Evolutionary conservation across 352 stramenopile species (phyloP).

Genomic region (Globisporangium carolinianum): DNA sequence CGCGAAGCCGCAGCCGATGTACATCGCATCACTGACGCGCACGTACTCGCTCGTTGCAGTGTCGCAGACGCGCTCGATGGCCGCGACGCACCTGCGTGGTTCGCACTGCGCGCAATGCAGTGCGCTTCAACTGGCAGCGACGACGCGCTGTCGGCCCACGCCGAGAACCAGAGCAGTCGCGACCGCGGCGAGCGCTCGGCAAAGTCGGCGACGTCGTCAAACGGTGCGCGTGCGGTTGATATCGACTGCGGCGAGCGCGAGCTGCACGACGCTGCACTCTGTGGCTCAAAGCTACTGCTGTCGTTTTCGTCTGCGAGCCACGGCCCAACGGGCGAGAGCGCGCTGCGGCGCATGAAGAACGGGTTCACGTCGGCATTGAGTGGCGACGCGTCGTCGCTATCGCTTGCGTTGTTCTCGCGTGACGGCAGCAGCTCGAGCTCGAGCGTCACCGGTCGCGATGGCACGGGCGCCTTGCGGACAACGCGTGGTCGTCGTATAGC

Average conservation of each 20-base stretch:
- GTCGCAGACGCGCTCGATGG: constrained; percentile 2
- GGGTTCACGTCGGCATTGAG: constrained; percentile 7
- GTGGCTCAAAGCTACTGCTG: constrained; percentile 9
- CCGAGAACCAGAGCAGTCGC: constrained; percentile 56
- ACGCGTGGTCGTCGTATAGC: neutral
- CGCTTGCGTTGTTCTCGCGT: constrained; percentile 5
- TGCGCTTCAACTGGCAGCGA: neutral
- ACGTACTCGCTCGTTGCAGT: neutral
- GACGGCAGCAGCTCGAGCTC: neutral
- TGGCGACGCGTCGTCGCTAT: constrained; percentile 4
- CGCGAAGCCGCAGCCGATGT: constrained; percentile 16
- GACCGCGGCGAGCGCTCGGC: constrained; percentile 46
- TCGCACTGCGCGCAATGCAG: constrained; percentile 1
- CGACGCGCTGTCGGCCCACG: constrained; percentile 19
- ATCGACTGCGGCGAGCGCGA: constrained; percentile 1
- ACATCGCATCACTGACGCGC: constrained; percentile 13
- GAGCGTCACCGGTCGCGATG: neutral
- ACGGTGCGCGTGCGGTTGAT: neutral
- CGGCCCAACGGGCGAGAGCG: constrained; percentile 39
- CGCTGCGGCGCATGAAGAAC: constrained; percentile 6
- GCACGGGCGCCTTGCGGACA: neutral
- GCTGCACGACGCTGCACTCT: neutral
- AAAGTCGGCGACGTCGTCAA: constrained; percentile 10
- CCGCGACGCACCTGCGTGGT: constrained; percentile 4
- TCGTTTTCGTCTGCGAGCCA: constrained; percentile 22